These are phyloP conservation scores for Pinus taeda DNA, from an alignment of 75 land plant genomes.

Conservation along the genomic window DNA sequence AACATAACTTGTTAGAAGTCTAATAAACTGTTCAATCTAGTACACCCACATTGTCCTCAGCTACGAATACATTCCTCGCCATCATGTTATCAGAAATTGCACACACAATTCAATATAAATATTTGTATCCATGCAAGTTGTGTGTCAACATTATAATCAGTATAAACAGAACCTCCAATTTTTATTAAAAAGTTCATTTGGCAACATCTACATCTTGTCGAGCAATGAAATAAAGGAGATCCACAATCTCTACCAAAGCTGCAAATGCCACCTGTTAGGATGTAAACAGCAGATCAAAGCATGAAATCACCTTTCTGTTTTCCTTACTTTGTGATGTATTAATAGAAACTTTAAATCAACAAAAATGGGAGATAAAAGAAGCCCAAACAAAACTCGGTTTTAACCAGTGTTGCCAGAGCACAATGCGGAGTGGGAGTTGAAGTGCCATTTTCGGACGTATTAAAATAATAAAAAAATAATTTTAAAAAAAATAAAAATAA, in stretches of 20 bases:
- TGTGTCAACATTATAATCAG: not conserved
- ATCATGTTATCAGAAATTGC: not conserved
- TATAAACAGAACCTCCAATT: not conserved
- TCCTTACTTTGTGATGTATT: not conserved
- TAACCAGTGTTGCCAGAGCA: too few relatives aligned
- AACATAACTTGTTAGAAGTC: not conserved
- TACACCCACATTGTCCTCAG: not conserved
- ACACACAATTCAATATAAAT: not conserved
- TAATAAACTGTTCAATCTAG: not conserved
- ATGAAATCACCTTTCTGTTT: not conserved
- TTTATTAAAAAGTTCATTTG: not conserved
- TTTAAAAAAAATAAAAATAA: too few relatives aligned
- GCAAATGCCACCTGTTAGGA: not conserved
- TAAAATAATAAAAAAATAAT: too few relatives aligned
- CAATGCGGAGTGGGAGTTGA: too few relatives aligned
- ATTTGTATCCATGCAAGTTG: not conserved
- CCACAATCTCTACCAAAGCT: not conserved
- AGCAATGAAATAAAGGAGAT: not conserved
- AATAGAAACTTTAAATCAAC: not conserved
- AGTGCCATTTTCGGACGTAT: too few relatives aligned
- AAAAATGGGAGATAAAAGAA: constrained; percentile 1
- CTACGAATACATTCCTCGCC: not conserved
- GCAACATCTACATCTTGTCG: not conserved
- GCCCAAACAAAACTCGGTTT: not conserved
- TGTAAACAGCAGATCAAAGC: not conserved